Base-by-base conservation (phyloP, 805 yeast species). In the Starmerella powellii region DNA sequence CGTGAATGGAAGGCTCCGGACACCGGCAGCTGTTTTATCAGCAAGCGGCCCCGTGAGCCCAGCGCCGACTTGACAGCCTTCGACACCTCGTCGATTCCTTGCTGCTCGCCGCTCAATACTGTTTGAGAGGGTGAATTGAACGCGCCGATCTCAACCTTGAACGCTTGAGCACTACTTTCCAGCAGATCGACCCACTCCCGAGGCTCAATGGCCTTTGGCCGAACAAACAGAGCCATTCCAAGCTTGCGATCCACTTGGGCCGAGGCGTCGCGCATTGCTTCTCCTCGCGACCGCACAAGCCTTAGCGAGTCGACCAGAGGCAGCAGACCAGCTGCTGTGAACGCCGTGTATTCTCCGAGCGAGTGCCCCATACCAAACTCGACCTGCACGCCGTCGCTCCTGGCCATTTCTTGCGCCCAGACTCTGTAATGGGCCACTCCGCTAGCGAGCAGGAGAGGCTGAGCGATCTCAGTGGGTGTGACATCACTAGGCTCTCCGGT, bases 1-100 rank as follows among this genome's bases (percentile, higher is more conserved):
- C 52, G 43, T 29, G 64, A 66, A 53, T 73, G 79, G 55, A 73
- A 73, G 15, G 79, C 76, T 2, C 73, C 67, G 2, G 63, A 55
- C 6, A 72, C 77, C 2, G 71, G 65, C 34, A 73, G 53, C 23
- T 45, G 48, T 8, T 56, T 56, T 8, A 58, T 39, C 38, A 58
- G 52, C 15, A 32, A 6, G n/a, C 35, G 35, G 8, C 21, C 20
- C 21, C n/a, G n/a, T n/a, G n/a, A n/a, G n/a, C n/a, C 30, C 17
- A 20, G 18, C 12, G 23, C 34, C 36, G 52, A 49, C 12, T 56
- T 47, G 13, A 53, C 31, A 23, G 49, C 42, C 4, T 46, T 47
- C 0, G 66, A 48, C 10, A 56, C 54, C 3, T 45, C 40, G 6
- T 51, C 50, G 2, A 73, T 47, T 1, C 51, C 55, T 1, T 37